Base-by-base conservation (phyloP, 1,139 yeast species). In the Pichia sorboxylosa region DNA sequence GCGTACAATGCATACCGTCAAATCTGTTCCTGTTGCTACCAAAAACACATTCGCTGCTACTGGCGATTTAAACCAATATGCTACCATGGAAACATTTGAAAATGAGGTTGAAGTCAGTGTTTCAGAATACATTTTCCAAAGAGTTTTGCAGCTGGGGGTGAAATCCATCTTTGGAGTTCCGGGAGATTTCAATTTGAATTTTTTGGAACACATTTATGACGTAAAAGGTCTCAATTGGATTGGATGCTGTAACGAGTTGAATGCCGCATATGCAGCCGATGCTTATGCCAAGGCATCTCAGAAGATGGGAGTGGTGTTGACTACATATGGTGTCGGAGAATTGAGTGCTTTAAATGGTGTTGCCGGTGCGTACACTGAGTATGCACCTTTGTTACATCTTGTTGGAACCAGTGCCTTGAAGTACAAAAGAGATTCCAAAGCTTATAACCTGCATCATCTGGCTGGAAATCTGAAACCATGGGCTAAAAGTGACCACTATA, bases 261-360 rank as follows among this genome's bases (percentile, higher is more conserved):
- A 73, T 43, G 75, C 76, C 17, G 78, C 84, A 16, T 81, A 81
- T 48, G 80, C 85, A 17, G 84, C 81, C 20, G 92, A 81, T 46
- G 92, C 87, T 15, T 81, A 78, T 49, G 73, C 82, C 14, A 69
- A 81, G 41, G 65, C 64, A 28, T 57, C 66, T 24, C 49, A 51
- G 22, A 58, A 61, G 44, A 58, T 68, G 43, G 52, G 65, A 13
- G 70, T 62, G 1, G 47, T 68, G 35, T 56, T 68, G 34, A 71
- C 83, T 26, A 74, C 83, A 13, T 80, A 65, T 55, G 94, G 94
- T 35, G 94, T 84, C 31, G 94, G 94, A 38, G 94, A 83, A 57
- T 66, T 83, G 39, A 73, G 83, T 35, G 94, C 94, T 11, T 56
- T 83, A 43, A 84, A 83, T 57, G 95, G 93, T 32, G 65, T 81